A percentile compares a stretch with the other conserved stretches of the same genome.
Evolutionary conservation across 2,329 filamentous ascomycete genomes (phyloP).

Genomic region (Colletotrichum viniferum): DNA sequence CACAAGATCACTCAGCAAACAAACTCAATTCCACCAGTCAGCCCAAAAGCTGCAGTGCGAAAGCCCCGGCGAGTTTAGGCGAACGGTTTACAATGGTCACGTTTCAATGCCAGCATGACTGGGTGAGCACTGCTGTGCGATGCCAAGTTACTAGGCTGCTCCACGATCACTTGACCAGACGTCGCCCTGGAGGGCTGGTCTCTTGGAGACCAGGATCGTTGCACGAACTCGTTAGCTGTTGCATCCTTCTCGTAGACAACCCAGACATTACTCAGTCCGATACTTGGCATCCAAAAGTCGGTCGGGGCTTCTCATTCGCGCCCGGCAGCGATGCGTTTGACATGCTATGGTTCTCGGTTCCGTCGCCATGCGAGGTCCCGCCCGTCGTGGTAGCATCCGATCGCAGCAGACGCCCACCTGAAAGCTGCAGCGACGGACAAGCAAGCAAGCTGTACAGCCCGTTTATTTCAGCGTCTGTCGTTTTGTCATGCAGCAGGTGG

Average conservation of each 20-base stretch:
- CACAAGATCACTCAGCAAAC: neutral
- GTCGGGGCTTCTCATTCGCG: neutral
- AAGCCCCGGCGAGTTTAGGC: too few relatives aligned
- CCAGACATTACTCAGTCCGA: neutral
- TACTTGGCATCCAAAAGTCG: neutral
- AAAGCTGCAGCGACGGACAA: neutral
- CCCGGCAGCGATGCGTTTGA: neutral
- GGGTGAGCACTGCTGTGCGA: neutral
- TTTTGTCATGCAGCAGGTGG: neutral
- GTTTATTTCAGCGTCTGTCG: neutral
- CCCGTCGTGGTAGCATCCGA: neutral
- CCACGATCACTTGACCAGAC: accelerated
- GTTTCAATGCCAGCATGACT: accelerated
- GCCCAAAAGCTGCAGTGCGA: too few relatives aligned
- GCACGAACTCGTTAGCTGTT: neutral
- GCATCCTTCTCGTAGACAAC: neutral
- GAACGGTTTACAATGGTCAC: neutral
- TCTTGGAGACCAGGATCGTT: neutral
- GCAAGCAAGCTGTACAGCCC: neutral
- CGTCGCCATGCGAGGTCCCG: neutral
- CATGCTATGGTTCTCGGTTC: neutral
- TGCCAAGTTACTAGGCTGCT: accelerated
- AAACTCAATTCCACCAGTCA: neutral
- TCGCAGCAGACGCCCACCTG: neutral
- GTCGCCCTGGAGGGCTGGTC: accelerated